Evolutionary conservation across 1,284 basidiomycete species (phyloP), one percentile per base, ranked within the genome.

Genomic region (Phenoliferia sp.): DNA sequence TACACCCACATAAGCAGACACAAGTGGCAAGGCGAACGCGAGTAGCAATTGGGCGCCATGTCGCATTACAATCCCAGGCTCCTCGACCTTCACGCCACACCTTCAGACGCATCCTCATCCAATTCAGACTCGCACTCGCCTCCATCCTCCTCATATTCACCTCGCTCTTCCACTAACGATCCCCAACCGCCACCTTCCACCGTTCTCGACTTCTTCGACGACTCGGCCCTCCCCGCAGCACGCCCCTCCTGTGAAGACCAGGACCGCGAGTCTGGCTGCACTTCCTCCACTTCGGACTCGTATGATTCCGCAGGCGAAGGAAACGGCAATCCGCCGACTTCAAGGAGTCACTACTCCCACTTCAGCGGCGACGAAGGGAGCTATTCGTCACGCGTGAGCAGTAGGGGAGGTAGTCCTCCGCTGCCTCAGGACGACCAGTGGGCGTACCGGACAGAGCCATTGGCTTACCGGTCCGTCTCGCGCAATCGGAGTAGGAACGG

Each of bases 291-390:
- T 22, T 72, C 70, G 10, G 71, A 72, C 48, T 60, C 64, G 28
- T 72, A 72, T 61, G 71, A 72, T 39, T 72, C 71, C 50, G 64
- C 66, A 3, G 33, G 29, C 16, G 71, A 72, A 17, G 58, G 64
- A 7, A 31, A 59, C 6, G 52, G 59, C 28, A 26, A 33, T 12
- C 44, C n/a, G 7, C 44, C 3, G 9, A 12, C 39, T 17, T 31
- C 26, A 6, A 16, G 29, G 34, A 22, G 10, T 5, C 59, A 60
- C 15, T 50, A 39, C 56, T 63, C 35, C 33, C 56, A 33, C 12
- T 67, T 59, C 60, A 58, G 59, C 32, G 65, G 39, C 26, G 64
- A 63, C 59, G 65, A 69, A 17, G 63, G 61, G 33, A 60, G 29
- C 63, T 65, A 61, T 59, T 62, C 64, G 33, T 63, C 63, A 44